Base-by-base conservation (phyloP, 2,329 filamentous ascomycete genomes). In the Didymella arachidicola region DNA sequence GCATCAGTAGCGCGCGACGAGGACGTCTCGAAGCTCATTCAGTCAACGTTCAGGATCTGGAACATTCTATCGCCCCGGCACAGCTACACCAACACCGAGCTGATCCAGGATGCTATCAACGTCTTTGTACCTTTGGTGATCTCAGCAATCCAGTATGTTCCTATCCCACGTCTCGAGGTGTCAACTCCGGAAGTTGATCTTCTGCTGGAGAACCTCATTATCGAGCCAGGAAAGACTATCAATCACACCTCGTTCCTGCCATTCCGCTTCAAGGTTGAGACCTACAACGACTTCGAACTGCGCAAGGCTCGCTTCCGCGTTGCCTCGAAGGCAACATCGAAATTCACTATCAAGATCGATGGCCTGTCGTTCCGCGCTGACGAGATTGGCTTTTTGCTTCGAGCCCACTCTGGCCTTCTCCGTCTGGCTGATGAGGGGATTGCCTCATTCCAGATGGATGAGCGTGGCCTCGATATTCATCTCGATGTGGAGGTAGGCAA, bases 161-260 rank as follows among this genome's bases (percentile, higher is more conserved):
- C 94, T 0, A 95, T 98, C 51, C 93, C 93, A 0, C 89, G 94
- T 4, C 78, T 97, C n/a, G 94, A 97, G 75, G 82, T 97, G 5
- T 90, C 91, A 0, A 90, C 89, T 3, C 93, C 93, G 0, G 87
- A 91, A 32, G 83, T 96, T 53, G 93, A 97, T 68, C 84, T 98
- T 5, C 80, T 98, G 1, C 80, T 98, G 2, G 94, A 98, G 72
- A 97, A 96, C 64, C 82, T 98, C 30, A 90, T 98, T 59, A 83
- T 98, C 30, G 92, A 97, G 72, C 94, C 94, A 0, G 94, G 94
- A 7, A 83, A 83, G 57, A 96, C 92, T 0, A 83, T 96, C 68
- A 94, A 97, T 74, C 81, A 89, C 61, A 92, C 90, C 3, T 97
- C 93, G 0, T 98, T 98, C 81, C 82, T 98, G 1, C 94, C 94